Evolutionary conservation across 768 basidiomycete genomes (phyloP), one percentile per base, ranked within the genome.

Genomic region (Kwoniella sp.): DNA sequence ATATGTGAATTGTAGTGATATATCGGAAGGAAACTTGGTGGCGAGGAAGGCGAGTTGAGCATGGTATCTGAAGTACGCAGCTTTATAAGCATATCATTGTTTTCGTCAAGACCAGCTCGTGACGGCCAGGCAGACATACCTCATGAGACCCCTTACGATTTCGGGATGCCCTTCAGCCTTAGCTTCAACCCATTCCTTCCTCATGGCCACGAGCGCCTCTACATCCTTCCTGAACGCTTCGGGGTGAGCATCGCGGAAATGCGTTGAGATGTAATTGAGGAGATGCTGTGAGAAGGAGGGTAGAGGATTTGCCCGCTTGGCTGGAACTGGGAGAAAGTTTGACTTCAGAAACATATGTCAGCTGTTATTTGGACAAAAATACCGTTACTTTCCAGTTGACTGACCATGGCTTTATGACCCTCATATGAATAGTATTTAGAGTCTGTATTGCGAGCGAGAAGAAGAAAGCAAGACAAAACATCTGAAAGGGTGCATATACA

Each of bases 141-240:
- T 83, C 72, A 66, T 86, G 79, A 70, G 86, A 79, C 67, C 77
- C 27, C 59, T 59, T 12, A 80, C 68, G 8, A 76, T 71, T 53
- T 77, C 79, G 2, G 70, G 72, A 62, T 81, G 79, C 8, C 76
- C 72, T 49, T 84, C 85, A 69, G 86, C 83, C 54, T 86, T 83
- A 67, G 88, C 86, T 56, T 83, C 83, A 2, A 85, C 76, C 52
- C 80, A 85, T 27, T 86, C 85, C 62, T 84, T 86, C 44, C 92
- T 83, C 55, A 93, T 80, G 1, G 80, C 73, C 55, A 88, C 86
- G 86, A 93, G 91, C 37, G 79, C 78, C 4, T 83, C 84, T 53
- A 94, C 86, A 77, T 96, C 94, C 73, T 83, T 83, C 74, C 83
- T 87, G 82, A 91, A 93, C 25, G 88, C 87, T 69, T 94, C 91